Evolutionary conservation across 371 early-diverging fungal species (phyloP).

Genomic region (Rhizopus arrhizus): DNA sequence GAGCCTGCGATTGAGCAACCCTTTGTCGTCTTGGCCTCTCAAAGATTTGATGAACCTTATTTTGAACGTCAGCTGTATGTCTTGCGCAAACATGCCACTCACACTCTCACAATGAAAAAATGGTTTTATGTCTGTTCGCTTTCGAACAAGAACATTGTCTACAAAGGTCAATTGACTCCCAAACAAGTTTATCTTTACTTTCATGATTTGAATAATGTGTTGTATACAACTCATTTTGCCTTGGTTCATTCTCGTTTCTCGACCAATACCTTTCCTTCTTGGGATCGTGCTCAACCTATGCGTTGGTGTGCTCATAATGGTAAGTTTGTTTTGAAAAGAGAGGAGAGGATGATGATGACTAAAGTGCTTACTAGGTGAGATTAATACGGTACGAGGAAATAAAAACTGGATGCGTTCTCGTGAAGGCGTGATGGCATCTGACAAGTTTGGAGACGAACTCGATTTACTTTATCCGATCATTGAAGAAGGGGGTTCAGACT

Average conservation of each 20-base stretch:
- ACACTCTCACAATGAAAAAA: constrained; percentile 75
- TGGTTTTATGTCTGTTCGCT: constrained; percentile 97
- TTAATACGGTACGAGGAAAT: constrained; percentile 97
- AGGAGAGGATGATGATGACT: too few relatives aligned
- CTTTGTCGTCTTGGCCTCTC: constrained; percentile 66
- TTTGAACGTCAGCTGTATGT: constrained; percentile 90
- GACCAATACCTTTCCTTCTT: constrained; percentile 97
- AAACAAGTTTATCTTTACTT: constrained; percentile 93
- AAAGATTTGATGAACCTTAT: constrained; percentile 66
- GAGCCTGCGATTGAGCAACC: constrained; percentile 94
- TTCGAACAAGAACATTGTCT: constrained; percentile 88
- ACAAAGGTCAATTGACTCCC: constrained; percentile 95
- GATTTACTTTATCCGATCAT: constrained; percentile 92
- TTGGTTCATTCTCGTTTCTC: constrained; percentile 98
- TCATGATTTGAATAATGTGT: constrained; percentile 81
- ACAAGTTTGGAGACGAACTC: constrained; percentile 77
- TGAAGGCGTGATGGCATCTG: constrained; percentile 89
- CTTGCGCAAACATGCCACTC: constrained; percentile 89
- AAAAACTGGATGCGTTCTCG: constrained; percentile 98
- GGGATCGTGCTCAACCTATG: constrained; percentile 98
- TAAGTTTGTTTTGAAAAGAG: constrained; percentile 36
- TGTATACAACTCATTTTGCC: constrained; percentile 87
- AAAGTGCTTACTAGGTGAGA: constrained; percentile 71
- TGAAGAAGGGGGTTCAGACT: constrained; percentile 96
- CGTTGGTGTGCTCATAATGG: constrained; percentile 97